phyloP scores from a whole-genome alignment of 2,329 filamentous ascomycete genomes.

The Penicillium paneum region DNA sequence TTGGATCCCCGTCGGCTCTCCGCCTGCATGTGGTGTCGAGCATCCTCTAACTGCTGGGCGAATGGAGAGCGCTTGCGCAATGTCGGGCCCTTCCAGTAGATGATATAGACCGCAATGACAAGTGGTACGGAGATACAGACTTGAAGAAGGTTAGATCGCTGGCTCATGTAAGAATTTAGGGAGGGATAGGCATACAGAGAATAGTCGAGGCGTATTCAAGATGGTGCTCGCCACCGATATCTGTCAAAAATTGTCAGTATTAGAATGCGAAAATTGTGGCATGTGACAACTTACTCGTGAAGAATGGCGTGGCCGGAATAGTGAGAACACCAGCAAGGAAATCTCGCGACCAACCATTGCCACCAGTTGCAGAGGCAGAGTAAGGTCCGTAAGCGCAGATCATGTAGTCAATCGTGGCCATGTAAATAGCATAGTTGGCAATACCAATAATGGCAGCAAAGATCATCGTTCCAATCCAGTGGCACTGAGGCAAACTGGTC shows the following conservation, averaged over 20 bases:
- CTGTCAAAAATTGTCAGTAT: conserved; percentile 23
- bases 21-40: conserved; percentile 33
- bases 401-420: conserved; percentile 67
- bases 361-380: conserved; percentile 64
- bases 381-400: conserved; percentile 65
- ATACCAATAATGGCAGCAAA: conserved; percentile 60
- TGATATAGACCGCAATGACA: conserved; percentile 61
- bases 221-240: conserved; percentile 55
- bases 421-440: conserved; percentile 63
- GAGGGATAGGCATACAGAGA: conserved; percentile 38
- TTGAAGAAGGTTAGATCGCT: not conserved
- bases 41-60: conserved; percentile 59
- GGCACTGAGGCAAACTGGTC: conserved; percentile 54
- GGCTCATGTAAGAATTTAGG: not conserved
- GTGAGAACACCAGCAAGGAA: conserved; percentile 64
- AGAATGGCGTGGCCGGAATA: conserved; percentile 56
- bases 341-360: conserved; percentile 64
- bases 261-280: not conserved
- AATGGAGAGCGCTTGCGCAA: conserved; percentile 63
- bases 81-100: conserved; percentile 62
- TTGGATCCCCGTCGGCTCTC: conserved; percentile 32
- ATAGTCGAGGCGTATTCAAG: conserved; percentile 63
- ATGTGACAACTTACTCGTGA: conserved; percentile 32
- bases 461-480: conserved; percentile 62
- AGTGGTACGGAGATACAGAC: conserved; percentile 59